A percentile compares a stretch with the other conserved stretches of the same genome.
These are phyloP conservation scores for Podaxis sp. DNA, from an alignment of 768 basidiomycete species.

Conservation along the genomic window DNA sequence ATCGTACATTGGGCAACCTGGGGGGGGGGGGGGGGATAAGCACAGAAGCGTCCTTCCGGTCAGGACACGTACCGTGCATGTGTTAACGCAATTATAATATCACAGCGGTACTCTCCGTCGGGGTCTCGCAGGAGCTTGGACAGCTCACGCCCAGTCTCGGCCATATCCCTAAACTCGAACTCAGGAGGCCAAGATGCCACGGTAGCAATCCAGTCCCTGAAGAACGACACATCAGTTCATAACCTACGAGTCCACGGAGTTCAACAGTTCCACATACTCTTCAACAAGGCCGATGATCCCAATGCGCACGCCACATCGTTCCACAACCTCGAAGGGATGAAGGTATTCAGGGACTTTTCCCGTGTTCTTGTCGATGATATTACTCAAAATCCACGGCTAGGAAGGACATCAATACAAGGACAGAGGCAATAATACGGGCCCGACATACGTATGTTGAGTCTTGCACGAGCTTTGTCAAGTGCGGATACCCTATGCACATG, in stretches of 20 bases:
- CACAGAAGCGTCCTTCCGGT: slow-evolving; percentile 1
- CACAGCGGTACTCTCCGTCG: slow-evolving; percentile 65
- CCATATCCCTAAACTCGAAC: slow-evolving; percentile 79
- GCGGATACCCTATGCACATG: slow-evolving; percentile 27
- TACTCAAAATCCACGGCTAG: slow-evolving; percentile 89
- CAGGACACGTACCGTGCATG: slow-evolving; percentile 61
- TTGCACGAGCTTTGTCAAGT: slow-evolving; percentile 57
- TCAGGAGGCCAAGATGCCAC: slow-evolving; percentile 83
- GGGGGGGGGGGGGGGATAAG: slow-evolving; percentile 10
- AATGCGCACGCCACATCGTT: slow-evolving; percentile 67
- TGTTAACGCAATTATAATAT: slow-evolving; percentile 83
- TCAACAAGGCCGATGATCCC: slow-evolving; percentile 89
- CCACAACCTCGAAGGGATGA: slow-evolving; percentile 62
- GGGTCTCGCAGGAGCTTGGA: slow-evolving; percentile 76
- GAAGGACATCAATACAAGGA: neutral
- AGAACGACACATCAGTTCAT: neutral
- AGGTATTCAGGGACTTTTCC: slow-evolving; percentile 60
- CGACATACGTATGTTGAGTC: slow-evolving; percentile 72
- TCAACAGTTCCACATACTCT: slow-evolving; percentile 43
- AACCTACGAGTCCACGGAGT: neutral
- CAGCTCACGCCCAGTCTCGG: slow-evolving; percentile 65
- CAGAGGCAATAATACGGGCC: neutral
- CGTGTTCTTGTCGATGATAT: slow-evolving; percentile 74
- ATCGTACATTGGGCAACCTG: slow-evolving; percentile 50
- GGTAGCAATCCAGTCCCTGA: slow-evolving; percentile 87